Conservation (phyloP, 768 basidiomycete genomes). For the Hygrophoropsis aurantiaca region DNA sequence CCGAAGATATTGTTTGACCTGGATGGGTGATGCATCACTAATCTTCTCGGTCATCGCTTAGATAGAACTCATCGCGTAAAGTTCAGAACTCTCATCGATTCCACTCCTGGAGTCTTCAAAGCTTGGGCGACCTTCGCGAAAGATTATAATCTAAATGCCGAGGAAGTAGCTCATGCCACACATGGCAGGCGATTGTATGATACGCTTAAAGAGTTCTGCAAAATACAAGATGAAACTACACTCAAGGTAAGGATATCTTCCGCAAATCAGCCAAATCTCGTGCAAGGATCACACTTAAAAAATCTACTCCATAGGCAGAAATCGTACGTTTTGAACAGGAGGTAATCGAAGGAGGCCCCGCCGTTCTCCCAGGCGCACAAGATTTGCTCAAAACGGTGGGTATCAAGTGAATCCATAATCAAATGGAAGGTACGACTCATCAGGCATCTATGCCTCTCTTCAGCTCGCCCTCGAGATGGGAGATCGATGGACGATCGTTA, state of each 20-base stretch:
- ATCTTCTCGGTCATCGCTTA: background rate
- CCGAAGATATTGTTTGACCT: constrained; percentile 65
- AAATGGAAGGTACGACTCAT: no score
- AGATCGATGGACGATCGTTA: constrained; percentile 80
- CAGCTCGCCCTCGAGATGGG: constrained; percentile 15
- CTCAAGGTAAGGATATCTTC: constrained; percentile 48
- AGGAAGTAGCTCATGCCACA: constrained; percentile 53
- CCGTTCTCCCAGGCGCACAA: constrained; percentile 65
- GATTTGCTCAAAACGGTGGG: constrained; percentile 55
- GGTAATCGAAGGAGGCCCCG: constrained; percentile 59
- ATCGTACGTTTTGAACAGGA: constrained; percentile 76
- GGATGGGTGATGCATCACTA: constrained; percentile 49
- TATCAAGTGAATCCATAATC: no score
- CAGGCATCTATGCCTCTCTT: no score
- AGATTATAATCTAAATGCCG: constrained; percentile 56
- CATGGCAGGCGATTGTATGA: constrained; percentile 80
- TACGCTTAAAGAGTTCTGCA: constrained; percentile 70
- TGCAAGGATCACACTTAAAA: constrained; percentile 1
- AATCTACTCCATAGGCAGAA: constrained; percentile 46
- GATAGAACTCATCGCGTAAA: constrained; percentile 1
- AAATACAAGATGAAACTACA: constrained; percentile 53
- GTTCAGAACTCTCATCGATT: constrained; percentile 71
- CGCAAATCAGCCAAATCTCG: background rate
- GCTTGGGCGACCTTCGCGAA: constrained; percentile 73
- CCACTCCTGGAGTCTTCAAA: constrained; percentile 77